Evolutionary conservation across 805 yeast genomes (phyloP).

Genomic region (Candida awuae): DNA sequence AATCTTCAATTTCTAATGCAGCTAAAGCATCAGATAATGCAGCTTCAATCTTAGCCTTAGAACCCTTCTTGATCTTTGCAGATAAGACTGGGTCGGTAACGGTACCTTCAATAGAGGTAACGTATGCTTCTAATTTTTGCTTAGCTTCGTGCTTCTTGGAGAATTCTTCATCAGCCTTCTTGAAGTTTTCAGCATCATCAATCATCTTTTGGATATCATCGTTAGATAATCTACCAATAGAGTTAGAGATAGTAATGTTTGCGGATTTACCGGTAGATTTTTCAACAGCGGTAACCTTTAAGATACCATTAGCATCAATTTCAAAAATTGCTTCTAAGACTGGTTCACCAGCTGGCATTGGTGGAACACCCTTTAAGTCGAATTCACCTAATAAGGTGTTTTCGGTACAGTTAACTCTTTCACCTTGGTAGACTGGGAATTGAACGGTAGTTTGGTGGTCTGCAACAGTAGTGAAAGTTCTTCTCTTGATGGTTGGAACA

Average conservation of each 20-base stretch:
- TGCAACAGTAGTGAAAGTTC: constrained; percentile 97
- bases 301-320: constrained; percentile 99
- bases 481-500: constrained; percentile 97
- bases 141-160: constrained; percentile 99
- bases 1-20: constrained; percentile 93
- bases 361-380: constrained; percentile 96
- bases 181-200: constrained; percentile 97
- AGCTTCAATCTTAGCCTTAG: constrained; percentile 94
- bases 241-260: constrained; percentile 97
- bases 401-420: constrained; percentile 97
- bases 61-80: constrained; percentile 94
- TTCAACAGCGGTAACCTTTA: constrained; percentile 98
- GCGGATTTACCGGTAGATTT: constrained; percentile 98
- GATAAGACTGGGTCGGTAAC: constrained; percentile 97
- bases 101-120: constrained; percentile 89
- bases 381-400: constrained; percentile 97
- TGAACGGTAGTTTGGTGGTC: constrained; percentile 98
- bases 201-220: constrained; percentile 98
- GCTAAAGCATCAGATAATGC: constrained; percentile 98
- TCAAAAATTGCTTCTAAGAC: constrained; percentile 98
- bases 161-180: constrained; percentile 97
- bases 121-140: constrained; percentile 98
- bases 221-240: constrained; percentile 95
- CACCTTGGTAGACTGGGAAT: constrained; percentile 99
- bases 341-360: constrained; percentile 98